Conservation (phyloP, 2,329 filamentous ascomycete genomes). For the Trichoderma sp. region DNA sequence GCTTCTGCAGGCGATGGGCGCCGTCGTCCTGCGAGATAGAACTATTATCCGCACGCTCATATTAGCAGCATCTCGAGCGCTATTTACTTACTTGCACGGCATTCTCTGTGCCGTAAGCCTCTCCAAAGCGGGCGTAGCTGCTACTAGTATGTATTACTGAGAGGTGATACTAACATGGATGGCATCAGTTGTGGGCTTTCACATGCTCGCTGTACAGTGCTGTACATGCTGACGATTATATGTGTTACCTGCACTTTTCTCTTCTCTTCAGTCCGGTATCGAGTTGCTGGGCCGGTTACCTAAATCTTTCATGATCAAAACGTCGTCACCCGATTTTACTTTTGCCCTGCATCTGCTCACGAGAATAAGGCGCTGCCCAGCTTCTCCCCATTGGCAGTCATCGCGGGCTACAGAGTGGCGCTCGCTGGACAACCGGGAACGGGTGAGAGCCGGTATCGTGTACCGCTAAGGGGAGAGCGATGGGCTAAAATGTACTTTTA, state of each 20-base stretch:
- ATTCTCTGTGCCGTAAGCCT: not conserved
- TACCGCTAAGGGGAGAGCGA: not conserved
- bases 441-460: not conserved
- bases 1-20: not conserved
- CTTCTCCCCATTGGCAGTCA: not conserved
- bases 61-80: not conserved
- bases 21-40: not conserved
- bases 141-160: too few species aligned
- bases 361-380: not conserved
- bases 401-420: not conserved
- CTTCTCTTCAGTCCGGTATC: not conserved
- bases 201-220: not conserved
- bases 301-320: not conserved
- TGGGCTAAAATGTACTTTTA: not conserved
- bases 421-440: not conserved
- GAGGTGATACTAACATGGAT: not conserved
- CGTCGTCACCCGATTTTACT: not conserved
- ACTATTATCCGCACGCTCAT: not conserved
- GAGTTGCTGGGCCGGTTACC: not conserved
- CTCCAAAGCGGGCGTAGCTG: too few species aligned
- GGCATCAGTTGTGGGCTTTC: not conserved
- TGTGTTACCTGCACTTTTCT: not conserved
- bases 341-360: not conserved
- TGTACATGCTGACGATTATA: not conserved
- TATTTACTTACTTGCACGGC: not conserved